Evolutionary conservation across 2,329 filamentous ascomycete genomes (phyloP).

Genomic region (Monosporascus ibericus): DNA sequence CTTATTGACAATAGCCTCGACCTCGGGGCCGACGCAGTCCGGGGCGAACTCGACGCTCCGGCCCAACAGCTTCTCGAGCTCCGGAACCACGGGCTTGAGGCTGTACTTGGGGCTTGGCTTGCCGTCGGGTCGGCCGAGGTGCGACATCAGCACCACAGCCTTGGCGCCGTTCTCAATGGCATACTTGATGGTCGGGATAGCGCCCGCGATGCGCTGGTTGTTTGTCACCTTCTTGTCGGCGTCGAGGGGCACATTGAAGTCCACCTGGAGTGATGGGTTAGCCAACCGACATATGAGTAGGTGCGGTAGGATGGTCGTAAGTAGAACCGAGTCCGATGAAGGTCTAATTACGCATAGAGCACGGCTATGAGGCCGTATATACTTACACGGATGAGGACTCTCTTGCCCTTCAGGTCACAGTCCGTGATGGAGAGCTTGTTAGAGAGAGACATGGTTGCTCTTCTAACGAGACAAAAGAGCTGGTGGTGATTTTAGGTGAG

Average conservation of each 20-base stretch:
- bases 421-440: slow-evolving; percentile 97
- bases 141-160: slow-evolving; percentile 94
- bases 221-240: slow-evolving; percentile 91
- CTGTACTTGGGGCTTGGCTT: slow-evolving; percentile 89
- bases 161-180: slow-evolving; percentile 86
- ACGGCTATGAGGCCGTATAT: background rate
- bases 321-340: background rate
- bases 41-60: slow-evolving; percentile 82
- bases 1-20: slow-evolving; percentile 83
- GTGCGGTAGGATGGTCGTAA: slow-evolving; percentile 1
- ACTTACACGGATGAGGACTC: slow-evolving; percentile 90
- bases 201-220: slow-evolving; percentile 95
- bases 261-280: slow-evolving; percentile 57
- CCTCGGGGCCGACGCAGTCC: slow-evolving; percentile 84
- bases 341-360: background rate
- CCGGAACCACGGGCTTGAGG: slow-evolving; percentile 81
- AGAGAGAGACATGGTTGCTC: slow-evolving; percentile 81
- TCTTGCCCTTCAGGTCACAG: slow-evolving; percentile 96
- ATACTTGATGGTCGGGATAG: slow-evolving; percentile 91
- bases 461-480: background rate
- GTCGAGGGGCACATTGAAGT: slow-evolving; percentile 99
- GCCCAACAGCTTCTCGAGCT: slow-evolving; percentile 84
- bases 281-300: slow-evolving; percentile 2
- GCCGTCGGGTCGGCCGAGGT: slow-evolving; percentile 92
- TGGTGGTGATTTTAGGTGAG: slow-evolving; percentile 8